Conservation (phyloP, 306 rosid species). For the Lathyrus aphaca region DNA sequence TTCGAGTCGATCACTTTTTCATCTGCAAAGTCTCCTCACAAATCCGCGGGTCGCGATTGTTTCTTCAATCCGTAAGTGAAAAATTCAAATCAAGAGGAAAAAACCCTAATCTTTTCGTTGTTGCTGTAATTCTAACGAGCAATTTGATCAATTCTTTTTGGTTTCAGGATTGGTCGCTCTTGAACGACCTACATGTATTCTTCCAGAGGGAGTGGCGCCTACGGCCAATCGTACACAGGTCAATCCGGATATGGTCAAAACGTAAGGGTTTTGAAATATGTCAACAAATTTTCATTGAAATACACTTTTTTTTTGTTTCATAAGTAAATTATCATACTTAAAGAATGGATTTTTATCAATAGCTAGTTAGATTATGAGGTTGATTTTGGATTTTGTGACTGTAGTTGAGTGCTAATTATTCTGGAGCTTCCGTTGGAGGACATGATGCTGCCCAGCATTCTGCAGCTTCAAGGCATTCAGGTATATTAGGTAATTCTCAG, state of each 20-base stretch:
- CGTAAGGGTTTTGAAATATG: slow-evolving; percentile 39
- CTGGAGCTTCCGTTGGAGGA: slow-evolving; percentile 82
- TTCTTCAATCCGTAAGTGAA: slow-evolving; percentile 34
- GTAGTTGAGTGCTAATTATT: slow-evolving; percentile 70
- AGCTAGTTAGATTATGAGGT: not conserved
- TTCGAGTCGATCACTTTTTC: slow-evolving; percentile 5
- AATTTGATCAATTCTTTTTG: slow-evolving; percentile 13
- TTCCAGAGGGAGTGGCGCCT: slow-evolving; percentile 80
- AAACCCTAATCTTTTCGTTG: not conserved
- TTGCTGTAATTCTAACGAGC: not conserved
- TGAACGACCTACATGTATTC: slow-evolving; percentile 64
- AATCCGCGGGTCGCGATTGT: not conserved
- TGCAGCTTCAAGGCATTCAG: slow-evolving; percentile 73
- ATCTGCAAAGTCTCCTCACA: not conserved
- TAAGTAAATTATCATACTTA: not conserved
- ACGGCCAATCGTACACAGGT: slow-evolving; percentile 82
- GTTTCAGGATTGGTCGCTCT: slow-evolving; percentile 38
- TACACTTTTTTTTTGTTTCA: not conserved
- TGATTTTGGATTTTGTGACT: slow-evolving; percentile 29
- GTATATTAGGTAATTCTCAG: slow-evolving; percentile 71
- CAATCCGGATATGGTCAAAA: slow-evolving; percentile 87
- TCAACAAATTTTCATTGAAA: not conserved
- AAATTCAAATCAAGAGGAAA: not conserved
- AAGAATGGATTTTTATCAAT: not conserved
- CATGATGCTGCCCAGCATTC: slow-evolving; percentile 77